Percentiles rank a stretch among this genome's conserved stretches.
Conservation (phyloP, 805 yeast species). For the Tetrapisispora taiwanensis region DNA sequence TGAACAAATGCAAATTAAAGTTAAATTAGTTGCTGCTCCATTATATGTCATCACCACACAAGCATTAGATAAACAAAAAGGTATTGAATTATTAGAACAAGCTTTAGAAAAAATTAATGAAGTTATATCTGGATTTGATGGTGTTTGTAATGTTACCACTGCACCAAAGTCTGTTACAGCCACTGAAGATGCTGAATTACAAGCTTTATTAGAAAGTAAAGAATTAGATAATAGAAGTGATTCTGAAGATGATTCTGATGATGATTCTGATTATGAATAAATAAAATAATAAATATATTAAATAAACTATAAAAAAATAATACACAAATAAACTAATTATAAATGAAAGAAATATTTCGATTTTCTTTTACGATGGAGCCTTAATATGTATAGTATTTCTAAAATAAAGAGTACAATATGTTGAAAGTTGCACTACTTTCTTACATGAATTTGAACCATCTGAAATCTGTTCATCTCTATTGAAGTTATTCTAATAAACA, state of each 20-base stretch:
- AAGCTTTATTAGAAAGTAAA: slow-evolving; percentile 87
- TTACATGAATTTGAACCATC: too few species aligned
- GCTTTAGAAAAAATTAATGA: slow-evolving; percentile 72
- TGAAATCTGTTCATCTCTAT: too few species aligned
- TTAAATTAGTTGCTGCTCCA: slow-evolving; percentile 95
- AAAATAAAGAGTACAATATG: too few species aligned
- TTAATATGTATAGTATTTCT: too few species aligned
- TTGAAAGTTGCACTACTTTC: too few species aligned
- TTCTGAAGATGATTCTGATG: slow-evolving; percentile 49
- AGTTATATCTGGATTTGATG: slow-evolving; percentile 64
- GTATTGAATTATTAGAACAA: slow-evolving; percentile 64
- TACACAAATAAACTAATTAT: not conserved
- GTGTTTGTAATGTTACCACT: slow-evolving; percentile 87
- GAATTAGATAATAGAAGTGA: slow-evolving; percentile 82
- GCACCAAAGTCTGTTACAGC: slow-evolving; percentile 99
- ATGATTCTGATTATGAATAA: slow-evolving; percentile 7
- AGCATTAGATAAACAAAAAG: slow-evolving; percentile 83
- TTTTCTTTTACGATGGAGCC: too few species aligned
- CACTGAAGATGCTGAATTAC: slow-evolving; percentile 94
- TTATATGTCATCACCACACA: slow-evolving; percentile 87
- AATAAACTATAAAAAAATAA: not conserved
- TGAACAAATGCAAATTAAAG: slow-evolving; percentile 81
- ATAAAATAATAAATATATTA: not conserved
- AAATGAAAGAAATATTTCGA: not conserved
- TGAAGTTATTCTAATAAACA: too few species aligned